Evolutionary conservation across 2,329 filamentous ascomycete genomes (phyloP).

Genomic region (Scedosporium aurantiacum): DNA sequence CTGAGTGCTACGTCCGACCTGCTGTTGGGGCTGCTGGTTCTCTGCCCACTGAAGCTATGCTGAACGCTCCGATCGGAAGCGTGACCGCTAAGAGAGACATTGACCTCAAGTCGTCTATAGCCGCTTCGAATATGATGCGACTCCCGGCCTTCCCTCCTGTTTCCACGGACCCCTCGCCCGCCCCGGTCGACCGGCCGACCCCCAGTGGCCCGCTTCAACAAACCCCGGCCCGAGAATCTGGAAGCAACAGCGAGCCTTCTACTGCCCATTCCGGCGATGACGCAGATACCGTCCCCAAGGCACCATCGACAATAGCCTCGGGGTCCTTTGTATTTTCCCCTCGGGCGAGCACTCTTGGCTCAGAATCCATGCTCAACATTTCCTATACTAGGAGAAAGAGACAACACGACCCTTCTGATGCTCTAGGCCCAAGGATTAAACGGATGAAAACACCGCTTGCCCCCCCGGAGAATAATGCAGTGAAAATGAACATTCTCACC

Average conservation of each 20-base stretch:
- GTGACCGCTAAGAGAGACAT: not conserved
- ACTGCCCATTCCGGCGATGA: too few relatives aligned
- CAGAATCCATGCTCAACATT: not conserved
- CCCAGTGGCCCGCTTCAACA: too few relatives aligned
- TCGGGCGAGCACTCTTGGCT: not conserved
- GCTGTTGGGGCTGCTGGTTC: not conserved
- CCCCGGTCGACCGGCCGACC: not conserved
- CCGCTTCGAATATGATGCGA: not conserved
- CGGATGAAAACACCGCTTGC: not conserved
- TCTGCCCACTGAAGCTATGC: not conserved
- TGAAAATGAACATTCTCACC: not conserved
- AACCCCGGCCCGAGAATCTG: too few relatives aligned
- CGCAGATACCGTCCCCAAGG: too few relatives aligned
- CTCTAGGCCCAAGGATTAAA: not conserved
- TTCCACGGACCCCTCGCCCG: not conserved
- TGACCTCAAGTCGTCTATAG: not conserved
- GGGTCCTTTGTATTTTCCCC: not conserved
- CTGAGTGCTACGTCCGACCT: not conserved
- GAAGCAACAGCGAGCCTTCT: too few relatives aligned
- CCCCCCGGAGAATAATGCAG: not conserved
- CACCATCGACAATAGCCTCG: not conserved
- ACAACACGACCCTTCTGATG: not conserved
- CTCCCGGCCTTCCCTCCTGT: not conserved
- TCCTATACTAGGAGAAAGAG: not conserved
- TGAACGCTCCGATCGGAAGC: not conserved